phyloP scores from a whole-genome alignment of 2,329 filamentous ascomycete genomes.

The Fusarium sp. region DNA sequence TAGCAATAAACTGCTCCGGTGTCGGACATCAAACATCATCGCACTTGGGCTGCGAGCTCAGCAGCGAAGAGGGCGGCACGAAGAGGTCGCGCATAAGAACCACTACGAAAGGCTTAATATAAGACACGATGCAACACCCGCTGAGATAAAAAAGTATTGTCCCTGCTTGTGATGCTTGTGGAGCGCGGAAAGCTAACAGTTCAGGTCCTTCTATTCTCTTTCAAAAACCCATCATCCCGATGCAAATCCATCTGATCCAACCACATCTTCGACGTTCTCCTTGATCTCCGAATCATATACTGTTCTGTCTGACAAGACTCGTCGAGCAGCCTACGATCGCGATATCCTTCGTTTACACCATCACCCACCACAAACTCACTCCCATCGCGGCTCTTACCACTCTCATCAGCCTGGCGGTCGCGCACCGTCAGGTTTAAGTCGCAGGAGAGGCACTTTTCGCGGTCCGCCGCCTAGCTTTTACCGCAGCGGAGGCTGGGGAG shows the following conservation, averaged over 20 bases:
- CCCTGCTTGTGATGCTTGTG: neutral
- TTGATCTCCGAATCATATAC: conserved; percentile 86
- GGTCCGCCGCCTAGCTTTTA: conserved; percentile 94
- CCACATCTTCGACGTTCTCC: conserved; percentile 79
- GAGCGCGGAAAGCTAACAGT: neutral
- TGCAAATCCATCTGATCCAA: conserved; percentile 80
- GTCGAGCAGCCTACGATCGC: conserved; percentile 84
- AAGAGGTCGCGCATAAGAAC: conserved; percentile 54
- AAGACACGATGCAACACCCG: conserved; percentile 71
- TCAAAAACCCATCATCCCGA: conserved; percentile 95
- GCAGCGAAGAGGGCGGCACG: conserved; percentile 28
- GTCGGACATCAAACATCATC: conserved; percentile 16
- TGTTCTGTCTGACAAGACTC: conserved; percentile 75
- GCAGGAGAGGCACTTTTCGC: conserved; percentile 77
- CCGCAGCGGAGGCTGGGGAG: conserved; percentile 80
- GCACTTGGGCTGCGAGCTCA: conserved; percentile 13
- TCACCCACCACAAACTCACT: conserved; percentile 46
- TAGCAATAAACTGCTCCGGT: conserved; percentile 30
- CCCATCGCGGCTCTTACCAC: conserved; percentile 61
- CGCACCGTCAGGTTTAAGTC: conserved; percentile 81
- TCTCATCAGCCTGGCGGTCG: conserved; percentile 77
- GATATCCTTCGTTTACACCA: conserved; percentile 61
- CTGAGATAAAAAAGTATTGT: conserved; percentile 83
- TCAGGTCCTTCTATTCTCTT: conserved; percentile 83
- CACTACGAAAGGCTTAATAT: conserved; percentile 88